Evolutionary conservation across 805 yeast species (phyloP).

Genomic region (Komagataella mondaviorum): DNA sequence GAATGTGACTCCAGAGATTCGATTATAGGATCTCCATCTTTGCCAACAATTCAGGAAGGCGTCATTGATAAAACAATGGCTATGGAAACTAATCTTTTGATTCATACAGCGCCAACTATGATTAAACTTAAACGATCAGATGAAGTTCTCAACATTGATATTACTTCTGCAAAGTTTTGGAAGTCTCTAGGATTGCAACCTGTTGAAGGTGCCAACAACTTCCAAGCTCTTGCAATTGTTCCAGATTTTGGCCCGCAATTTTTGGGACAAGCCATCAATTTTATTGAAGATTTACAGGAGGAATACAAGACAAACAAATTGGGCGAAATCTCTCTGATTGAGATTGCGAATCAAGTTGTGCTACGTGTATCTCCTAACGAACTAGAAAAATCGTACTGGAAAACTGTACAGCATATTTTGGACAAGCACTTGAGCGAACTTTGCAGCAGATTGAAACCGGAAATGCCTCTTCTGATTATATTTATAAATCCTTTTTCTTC

Average conservation of each 20-base stretch:
- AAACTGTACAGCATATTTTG: neutral
- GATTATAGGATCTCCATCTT: slow-evolving; percentile 4
- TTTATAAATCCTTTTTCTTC: slow-evolving; percentile 31
- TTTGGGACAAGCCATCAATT: slow-evolving; percentile 16
- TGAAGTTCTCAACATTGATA: slow-evolving; percentile 29
- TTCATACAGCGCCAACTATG: slow-evolving; percentile 20
- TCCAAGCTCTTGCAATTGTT: slow-evolving; percentile 33
- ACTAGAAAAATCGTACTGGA: neutral
- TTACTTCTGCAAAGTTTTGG: slow-evolving; percentile 40
- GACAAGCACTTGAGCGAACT: too few relatives aligned
- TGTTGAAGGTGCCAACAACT: slow-evolving; percentile 30
- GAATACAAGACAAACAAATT: slow-evolving; percentile 34
- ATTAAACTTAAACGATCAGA: slow-evolving; percentile 21
- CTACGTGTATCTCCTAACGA: neutral
- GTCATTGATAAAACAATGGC: neutral
- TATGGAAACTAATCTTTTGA: slow-evolving; percentile 8
- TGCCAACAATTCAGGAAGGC: neutral
- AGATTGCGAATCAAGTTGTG: neutral
- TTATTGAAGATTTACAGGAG: slow-evolving; percentile 26
- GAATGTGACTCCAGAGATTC: neutral
- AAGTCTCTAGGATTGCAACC: slow-evolving; percentile 46
- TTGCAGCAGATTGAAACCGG: neutral
- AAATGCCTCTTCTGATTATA: slow-evolving; percentile 24
- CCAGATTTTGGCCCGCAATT: slow-evolving; percentile 14
- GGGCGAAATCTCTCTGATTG: slow-evolving; percentile 20